phyloP scores from a whole-genome alignment of 1,284 basidiomycete genomes.

The Ganoderma meredithae region DNA sequence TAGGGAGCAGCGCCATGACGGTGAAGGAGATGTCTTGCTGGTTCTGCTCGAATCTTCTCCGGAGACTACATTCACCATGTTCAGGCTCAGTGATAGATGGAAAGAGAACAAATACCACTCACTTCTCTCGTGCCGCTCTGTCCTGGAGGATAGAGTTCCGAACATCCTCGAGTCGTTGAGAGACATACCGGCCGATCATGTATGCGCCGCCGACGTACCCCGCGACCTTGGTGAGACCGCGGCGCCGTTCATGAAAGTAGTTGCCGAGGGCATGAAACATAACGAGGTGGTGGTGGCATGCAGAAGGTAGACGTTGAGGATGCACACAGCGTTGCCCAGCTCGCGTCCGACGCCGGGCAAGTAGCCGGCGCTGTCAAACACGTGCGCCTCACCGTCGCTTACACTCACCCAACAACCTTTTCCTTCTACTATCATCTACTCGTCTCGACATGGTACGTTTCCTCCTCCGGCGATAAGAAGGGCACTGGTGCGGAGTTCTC shows the following conservation, averaged over 20 bases:
- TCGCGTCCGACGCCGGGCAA: constrained; percentile 27
- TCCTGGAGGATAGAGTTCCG: constrained; percentile 73
- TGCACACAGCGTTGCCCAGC: constrained; percentile 16
- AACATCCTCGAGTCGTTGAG: constrained; percentile 73
- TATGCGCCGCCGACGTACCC: constrained; percentile 72
- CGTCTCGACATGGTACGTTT: constrained; percentile 35
- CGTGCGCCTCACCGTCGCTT: constrained; percentile 31
- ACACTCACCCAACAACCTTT: constrained; percentile 17
- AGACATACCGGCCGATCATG: constrained; percentile 70
- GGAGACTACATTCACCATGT: constrained; percentile 56
- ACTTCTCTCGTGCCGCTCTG: constrained; percentile 79
- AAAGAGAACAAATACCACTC: constrained; percentile 10
- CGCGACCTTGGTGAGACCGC: constrained; percentile 51
- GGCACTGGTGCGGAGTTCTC: neutral
- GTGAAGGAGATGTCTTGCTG: constrained; percentile 87
- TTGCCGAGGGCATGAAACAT: constrained; percentile 39
- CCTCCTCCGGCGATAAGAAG: neutral
- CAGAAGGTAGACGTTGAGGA: constrained; percentile 22
- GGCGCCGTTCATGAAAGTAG: constrained; percentile 59
- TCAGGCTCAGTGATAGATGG: neutral
- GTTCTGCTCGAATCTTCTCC: constrained; percentile 81
- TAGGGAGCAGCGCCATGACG: constrained; percentile 81
- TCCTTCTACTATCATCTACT: constrained; percentile 28
- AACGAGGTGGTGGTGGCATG: constrained; percentile 28
- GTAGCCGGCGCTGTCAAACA: constrained; percentile 36